Evolutionary conservation across 139 green algal genomes (phyloP).

Genomic region (Chlamydomonas incerta): DNA sequence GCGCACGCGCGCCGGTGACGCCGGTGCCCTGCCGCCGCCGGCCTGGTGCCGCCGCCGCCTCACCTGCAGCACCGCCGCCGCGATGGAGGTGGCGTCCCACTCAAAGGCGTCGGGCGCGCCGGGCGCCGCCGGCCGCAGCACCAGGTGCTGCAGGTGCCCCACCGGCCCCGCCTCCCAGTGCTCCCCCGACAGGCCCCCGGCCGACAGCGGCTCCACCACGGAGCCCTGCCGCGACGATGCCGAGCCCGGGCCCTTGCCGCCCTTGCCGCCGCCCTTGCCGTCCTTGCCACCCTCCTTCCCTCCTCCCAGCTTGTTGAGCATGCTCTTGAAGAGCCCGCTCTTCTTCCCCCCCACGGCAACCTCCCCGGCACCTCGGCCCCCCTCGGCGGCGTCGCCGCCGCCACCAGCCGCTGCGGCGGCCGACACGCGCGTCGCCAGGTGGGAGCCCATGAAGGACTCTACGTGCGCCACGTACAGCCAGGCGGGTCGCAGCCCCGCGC

Average conservation of each 20-base stretch:
- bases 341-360: background rate
- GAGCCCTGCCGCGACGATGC: no score
- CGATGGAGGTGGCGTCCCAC: conserved; percentile 18
- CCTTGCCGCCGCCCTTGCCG: no score
- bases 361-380: no score
- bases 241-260: background rate
- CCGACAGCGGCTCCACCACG: no score
- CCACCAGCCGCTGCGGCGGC: no score
- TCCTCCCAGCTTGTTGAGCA: background rate
- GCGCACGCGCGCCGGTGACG: no score
- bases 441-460: conserved; percentile 34
- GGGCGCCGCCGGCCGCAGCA: background rate
- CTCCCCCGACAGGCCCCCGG: background rate
- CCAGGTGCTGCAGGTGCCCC: conserved; percentile 38
- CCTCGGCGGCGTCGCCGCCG: no score
- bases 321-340: background rate
- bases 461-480: conserved; percentile 27
- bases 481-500: background rate
- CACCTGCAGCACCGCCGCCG: conserved; percentile 23
- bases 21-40: no score
- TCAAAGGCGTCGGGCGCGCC: background rate
- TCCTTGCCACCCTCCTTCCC: background rate
- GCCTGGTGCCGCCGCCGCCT: no score
- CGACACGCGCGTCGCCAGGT: background rate
- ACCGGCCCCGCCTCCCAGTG: background rate